Evolutionary conservation across 2,329 filamentous ascomycete species (phyloP), one percentile per base, ranked within the genome.

Genomic region (Aspergillus floridensis): DNA sequence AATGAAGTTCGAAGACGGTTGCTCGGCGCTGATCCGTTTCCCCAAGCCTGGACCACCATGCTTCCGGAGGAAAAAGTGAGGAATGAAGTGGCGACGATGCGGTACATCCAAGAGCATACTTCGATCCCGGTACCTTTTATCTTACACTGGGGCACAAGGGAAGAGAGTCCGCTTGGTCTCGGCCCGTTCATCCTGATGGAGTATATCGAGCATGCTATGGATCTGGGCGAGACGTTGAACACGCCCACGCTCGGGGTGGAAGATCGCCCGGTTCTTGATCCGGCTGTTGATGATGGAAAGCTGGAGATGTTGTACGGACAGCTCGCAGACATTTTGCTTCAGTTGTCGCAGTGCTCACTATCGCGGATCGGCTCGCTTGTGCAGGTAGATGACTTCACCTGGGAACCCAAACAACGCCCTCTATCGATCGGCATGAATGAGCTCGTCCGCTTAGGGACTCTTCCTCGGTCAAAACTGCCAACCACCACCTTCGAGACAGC

Each of bases 401-500:
- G 70, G 65, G 65, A 62, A 48, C 71, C 77, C 4, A 61, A 49
- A 7, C 63, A 66, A 26, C 67, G 76, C n/a, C 78, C 78, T 2
- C 57, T 81, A 3, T 77, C 75, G 2, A 68, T 73, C 1, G 78
- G 78, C 56, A 80, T 82, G 76, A 80, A 73, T 55, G 72, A 78
- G 63, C 66, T 73, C 16, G 66, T 73, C 12, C 63, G 62, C 29
- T 44, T 70, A 1, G 72, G 69, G 6, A 58, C 51, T 5, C 47
- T 71, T 7, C 66, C 69, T 5, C 65, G 48, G 14, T 66, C 59
- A 1, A 51, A 63, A 52, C 57, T 64, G 8, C 66, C 68, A 3
- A 49, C 48, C 3, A 53, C 31, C 7, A 61, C 63, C 3, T 79
- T 72, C 59, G n/a, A 53, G 2, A 67, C 66, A 14, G 68, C 75